phyloP scores from a whole-genome alignment of 179 eudicot genomes.

The Beta macrorhiza region DNA sequence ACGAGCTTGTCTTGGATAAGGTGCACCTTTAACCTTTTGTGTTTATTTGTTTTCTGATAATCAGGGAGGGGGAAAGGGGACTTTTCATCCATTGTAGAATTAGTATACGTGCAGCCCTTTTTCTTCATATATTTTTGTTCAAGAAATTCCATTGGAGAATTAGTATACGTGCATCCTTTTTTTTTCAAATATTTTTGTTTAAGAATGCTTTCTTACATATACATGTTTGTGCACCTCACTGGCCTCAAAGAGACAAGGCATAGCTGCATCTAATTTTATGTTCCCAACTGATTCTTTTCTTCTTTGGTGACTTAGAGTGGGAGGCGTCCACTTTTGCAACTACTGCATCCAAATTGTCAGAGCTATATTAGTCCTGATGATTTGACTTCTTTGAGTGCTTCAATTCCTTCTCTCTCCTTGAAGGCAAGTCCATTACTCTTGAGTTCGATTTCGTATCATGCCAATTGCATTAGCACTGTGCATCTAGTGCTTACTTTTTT shows the following conservation, averaged over 20 bases:
- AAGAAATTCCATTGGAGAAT: too few relatives aligned
- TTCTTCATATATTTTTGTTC: background rate
- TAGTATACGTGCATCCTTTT: too few relatives aligned
- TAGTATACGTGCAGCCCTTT: background rate
- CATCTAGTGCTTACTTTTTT: background rate
- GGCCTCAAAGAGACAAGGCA: background rate
- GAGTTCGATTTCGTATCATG: background rate
- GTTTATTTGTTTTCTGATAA: background rate
- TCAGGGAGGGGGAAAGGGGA: background rate
- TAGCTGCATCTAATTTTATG: background rate
- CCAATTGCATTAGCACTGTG: background rate
- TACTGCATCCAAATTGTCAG: slow-evolving; percentile 74
- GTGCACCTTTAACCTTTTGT: slow-evolving; percentile 20
- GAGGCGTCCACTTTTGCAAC: slow-evolving; percentile 80
- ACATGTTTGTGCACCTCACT: background rate
- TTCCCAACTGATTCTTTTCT: background rate
- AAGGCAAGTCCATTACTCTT: slow-evolving; percentile 44
- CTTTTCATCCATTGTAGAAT: background rate
- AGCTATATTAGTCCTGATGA: slow-evolving; percentile 87
- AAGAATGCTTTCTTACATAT: background rate
- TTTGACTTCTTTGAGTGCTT: slow-evolving; percentile 52
- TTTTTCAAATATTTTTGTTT: background rate
- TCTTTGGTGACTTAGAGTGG: slow-evolving; percentile 47
- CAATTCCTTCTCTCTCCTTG: slow-evolving; percentile 61
- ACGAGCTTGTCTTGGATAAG: slow-evolving; percentile 76